Evolutionary conservation across 2,329 filamentous ascomycete genomes (phyloP).

Genomic region (Xylaria hypoxylon): DNA sequence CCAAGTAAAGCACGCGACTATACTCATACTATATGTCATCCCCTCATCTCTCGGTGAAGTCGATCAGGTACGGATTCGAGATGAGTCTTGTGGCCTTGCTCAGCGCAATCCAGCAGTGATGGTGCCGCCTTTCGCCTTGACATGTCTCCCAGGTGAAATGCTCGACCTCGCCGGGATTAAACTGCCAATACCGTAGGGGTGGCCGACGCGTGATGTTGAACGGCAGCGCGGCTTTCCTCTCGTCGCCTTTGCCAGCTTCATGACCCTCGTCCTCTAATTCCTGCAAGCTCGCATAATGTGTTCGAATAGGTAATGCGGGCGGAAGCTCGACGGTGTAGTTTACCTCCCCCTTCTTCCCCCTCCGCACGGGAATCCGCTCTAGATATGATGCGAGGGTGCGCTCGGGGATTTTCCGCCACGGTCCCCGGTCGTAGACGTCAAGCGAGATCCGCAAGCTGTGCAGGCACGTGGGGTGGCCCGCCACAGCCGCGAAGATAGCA

Average conservation of each 20-base stretch:
- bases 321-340: conserved; percentile 48
- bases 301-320: conserved; percentile 44
- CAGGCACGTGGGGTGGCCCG: conserved; percentile 41
- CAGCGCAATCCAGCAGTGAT: conserved; percentile 45
- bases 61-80: conserved; percentile 46
- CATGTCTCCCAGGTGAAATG: conserved; percentile 47
- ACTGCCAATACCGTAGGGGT: conserved; percentile 50
- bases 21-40: not conserved
- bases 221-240: conserved; percentile 7
- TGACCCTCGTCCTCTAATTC: conserved; percentile 35
- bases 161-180: conserved; percentile 47
- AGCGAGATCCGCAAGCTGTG: conserved; percentile 48
- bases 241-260: not conserved
- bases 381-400: conserved; percentile 39
- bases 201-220: conserved; percentile 46
- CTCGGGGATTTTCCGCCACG: conserved; percentile 50
- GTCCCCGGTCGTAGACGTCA: conserved; percentile 48
- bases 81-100: conserved; percentile 40
- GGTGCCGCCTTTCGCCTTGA: conserved; percentile 36
- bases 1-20: conserved; percentile 4
- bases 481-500: conserved; percentile 34
- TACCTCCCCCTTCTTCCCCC: conserved; percentile 24
- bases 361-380: conserved; percentile 39
- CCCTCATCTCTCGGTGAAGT: conserved; percentile 37
- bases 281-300: conserved; percentile 42